phyloP scores from a whole-genome alignment of 371 early-diverging fungal genomes.

The Zychaea mexicana region DNA sequence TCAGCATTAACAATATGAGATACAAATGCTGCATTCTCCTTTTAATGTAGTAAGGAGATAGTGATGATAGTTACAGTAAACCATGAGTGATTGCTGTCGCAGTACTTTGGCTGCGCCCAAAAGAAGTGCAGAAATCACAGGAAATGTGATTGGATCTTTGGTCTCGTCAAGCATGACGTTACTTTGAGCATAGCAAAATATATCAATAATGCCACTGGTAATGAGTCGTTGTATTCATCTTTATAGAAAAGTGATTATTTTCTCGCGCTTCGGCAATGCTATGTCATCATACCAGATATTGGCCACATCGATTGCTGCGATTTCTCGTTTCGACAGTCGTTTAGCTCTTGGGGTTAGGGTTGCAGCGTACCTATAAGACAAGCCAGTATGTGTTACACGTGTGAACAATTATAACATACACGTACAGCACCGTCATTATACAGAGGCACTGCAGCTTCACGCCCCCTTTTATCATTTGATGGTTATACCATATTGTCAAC shows the following conservation, averaged over 20 bases:
- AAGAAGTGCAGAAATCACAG: conserved; percentile 1
- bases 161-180: background rate
- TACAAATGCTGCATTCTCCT: no score
- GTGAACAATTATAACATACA: background rate
- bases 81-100: background rate
- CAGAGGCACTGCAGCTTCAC: background rate
- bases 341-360: conserved; percentile 8
- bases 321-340: conserved; percentile 5
- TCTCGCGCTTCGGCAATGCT: background rate
- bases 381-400: no score
- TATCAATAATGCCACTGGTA: no score
- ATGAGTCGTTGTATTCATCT: background rate
- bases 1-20: no score
- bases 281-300: conserved; percentile 13
- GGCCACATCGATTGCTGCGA: conserved; percentile 8
- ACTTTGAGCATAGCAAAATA: background rate
- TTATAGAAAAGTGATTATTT: background rate
- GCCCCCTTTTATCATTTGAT: background rate
- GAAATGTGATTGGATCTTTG: conserved; percentile 1
- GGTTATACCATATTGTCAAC: conserved; percentile 11
- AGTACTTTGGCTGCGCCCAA: conserved; percentile 7
- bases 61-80: background rate
- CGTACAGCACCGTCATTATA: no score
- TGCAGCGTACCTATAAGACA: conserved; percentile 11
- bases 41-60: background rate